phyloP scores from a whole-genome alignment of 2,329 filamentous ascomycete genomes.

The Raffaelea ambrosiae region DNA sequence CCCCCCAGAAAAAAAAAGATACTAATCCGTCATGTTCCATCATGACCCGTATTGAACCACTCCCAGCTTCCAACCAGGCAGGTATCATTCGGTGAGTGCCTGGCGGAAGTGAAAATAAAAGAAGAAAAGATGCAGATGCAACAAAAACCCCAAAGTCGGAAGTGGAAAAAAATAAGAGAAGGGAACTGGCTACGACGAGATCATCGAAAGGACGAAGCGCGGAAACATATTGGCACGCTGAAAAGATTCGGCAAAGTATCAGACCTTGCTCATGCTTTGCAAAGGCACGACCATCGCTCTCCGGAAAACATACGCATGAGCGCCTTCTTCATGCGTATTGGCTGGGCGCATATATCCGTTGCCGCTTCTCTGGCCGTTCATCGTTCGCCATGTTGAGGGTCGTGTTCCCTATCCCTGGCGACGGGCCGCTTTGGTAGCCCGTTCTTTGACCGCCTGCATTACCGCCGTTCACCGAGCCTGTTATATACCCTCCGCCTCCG shows the following conservation, averaged over 20 bases:
- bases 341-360: constrained; percentile 35
- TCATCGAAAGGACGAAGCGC: no score
- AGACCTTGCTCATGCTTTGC: neutral
- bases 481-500: constrained; percentile 34
- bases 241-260: neutral
- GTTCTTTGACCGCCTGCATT: constrained; percentile 16
- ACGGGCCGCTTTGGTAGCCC: constrained; percentile 4
- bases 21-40: no score
- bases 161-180: neutral
- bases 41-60: neutral
- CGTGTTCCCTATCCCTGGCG: constrained; percentile 21
- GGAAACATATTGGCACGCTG: no score
- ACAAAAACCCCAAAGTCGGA: no score
- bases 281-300: neutral
- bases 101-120: neutral
- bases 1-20: no score
- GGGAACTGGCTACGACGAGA: neutral
- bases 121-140: neutral
- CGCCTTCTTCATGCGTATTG: constrained; percentile 8
- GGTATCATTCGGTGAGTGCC: constrained; percentile 10
- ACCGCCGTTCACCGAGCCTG: constrained; percentile 31
- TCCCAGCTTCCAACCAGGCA: constrained; percentile 2
- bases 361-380: constrained; percentile 43
- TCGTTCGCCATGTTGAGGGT: constrained; percentile 25
- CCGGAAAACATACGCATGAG: neutral